Percentiles rank a stretch among this genome's conserved stretches.
Evolutionary conservation across 2,329 filamentous ascomycete genomes (phyloP).

Genomic region (Cercospora nicotianae): DNA sequence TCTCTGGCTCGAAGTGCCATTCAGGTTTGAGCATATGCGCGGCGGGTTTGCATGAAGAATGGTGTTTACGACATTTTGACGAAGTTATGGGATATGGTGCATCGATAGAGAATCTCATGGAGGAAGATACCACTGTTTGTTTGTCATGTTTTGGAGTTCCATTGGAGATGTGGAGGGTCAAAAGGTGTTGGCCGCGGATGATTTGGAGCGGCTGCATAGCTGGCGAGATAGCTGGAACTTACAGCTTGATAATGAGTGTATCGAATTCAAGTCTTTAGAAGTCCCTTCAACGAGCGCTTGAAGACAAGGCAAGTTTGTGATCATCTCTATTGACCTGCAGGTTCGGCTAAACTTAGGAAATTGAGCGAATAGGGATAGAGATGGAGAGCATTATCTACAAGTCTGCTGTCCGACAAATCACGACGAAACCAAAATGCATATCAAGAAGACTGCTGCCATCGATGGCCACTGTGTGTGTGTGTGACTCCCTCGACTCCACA

Average conservation of each 20-base stretch:
- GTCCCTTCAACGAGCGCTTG: not conserved
- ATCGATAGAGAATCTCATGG: not conserved
- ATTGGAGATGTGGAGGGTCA: not conserved
- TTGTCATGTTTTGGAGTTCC: not conserved
- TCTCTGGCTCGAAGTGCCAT: conserved; percentile 36
- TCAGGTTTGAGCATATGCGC: conserved; percentile 28
- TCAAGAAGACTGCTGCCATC: no score
- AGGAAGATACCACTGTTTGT: conserved; percentile 1
- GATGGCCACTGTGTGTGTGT: no score
- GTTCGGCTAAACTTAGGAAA: no score
- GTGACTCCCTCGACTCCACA: no score
- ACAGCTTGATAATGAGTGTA: not conserved
- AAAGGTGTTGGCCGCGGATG: not conserved
- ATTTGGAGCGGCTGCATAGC: not conserved
- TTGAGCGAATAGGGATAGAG: no score
- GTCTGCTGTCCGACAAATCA: no score
- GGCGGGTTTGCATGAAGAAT: not conserved
- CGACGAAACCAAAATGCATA: no score
- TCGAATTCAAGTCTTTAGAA: not conserved
- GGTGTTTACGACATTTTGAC: conserved; percentile 2
- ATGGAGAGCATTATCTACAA: no score
- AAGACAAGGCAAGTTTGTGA: no score
- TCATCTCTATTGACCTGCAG: no score
- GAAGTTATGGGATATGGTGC: not conserved
- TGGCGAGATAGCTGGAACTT: not conserved